Base-by-base conservation (phyloP, 306 rosid species). In the Quercus cerris region DNA sequence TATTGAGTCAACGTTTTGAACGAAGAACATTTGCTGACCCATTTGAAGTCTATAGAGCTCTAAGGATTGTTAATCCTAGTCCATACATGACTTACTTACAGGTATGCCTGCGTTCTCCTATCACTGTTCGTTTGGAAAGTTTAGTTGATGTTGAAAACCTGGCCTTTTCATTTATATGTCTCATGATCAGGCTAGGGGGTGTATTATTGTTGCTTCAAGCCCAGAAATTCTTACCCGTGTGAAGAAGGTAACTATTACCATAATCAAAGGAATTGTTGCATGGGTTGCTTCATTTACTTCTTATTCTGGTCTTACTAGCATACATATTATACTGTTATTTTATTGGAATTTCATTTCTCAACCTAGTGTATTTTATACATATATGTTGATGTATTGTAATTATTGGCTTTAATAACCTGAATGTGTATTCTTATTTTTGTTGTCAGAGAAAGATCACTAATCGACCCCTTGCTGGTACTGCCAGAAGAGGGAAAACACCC, bases 1-100 rank as follows among this genome's bases (percentile, higher is more conserved):
- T 95, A 63, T 83, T 93, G 76, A 95, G 99, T 76, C 99, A 93
- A 86, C 92, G 98, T 33, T 95, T 93, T 85, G 97, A 95, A 83
- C 90, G 93, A 67, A 84, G 98, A 74, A 95, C 99, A 35, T 95
- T 91, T 88, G 98, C 99, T n/a, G 99, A 95, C 78, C 99, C 99
- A 18, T 95, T 95, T 62, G 99, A 95, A 88, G 84, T 95, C 62
- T 95, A 95, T 81, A 87, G 99, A 85, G 98, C 99, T 20, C 76
- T 95, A 83, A 86, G 99, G 81, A 88, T 95, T 72, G 98, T 95
- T 71, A 95, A 95, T 84, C 99, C 99, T 30, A 95, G 99, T 80
- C 99, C 99, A 8, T 95, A 90, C 33, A 95, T 95, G 98, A 93
- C 98, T 79, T 95, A 95, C 84, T 89, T 95, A 77, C 99, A 95